phyloP scores from a whole-genome alignment of 2,329 filamentous ascomycete genomes.

The Fusarium brachygibbosum region DNA sequence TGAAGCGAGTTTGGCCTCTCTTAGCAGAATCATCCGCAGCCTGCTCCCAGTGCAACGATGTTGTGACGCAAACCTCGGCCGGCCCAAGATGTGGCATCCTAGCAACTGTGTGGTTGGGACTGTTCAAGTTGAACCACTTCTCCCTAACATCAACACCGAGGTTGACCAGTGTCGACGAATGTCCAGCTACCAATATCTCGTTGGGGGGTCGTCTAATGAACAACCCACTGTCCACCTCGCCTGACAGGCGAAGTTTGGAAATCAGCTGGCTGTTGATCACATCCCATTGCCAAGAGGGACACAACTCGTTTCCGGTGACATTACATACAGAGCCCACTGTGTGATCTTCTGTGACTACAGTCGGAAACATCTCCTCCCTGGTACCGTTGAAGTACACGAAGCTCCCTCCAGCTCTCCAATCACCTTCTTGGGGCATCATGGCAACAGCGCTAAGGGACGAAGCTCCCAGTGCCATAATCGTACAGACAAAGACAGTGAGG shows the following conservation, averaged over 20 bases:
- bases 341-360: constrained; percentile 12
- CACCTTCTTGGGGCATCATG: constrained; percentile 43
- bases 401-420: constrained; percentile 40
- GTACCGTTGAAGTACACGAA: constrained; percentile 38
- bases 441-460: constrained; percentile 42
- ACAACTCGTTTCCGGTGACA: constrained; percentile 28
- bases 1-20: constrained; percentile 27
- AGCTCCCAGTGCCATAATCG: constrained; percentile 36
- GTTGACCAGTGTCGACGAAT: constrained; percentile 23
- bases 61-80: constrained; percentile 35
- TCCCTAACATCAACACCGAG: constrained; percentile 36
- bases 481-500: constrained; percentile 24
- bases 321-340: constrained; percentile 22
- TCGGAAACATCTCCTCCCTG: constrained; percentile 29
- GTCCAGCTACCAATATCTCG: constrained; percentile 31
- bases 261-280: constrained; percentile 37
- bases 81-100: constrained; percentile 40
- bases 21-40: constrained; percentile 30
- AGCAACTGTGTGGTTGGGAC: constrained; percentile 37
- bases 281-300: constrained; percentile 44
- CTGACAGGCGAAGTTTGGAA: constrained; percentile 32
- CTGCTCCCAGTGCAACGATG: constrained; percentile 40
- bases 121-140: constrained; percentile 30
- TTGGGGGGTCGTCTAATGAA: constrained; percentile 28
- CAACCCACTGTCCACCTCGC: constrained; percentile 29